Evolutionary conservation across 176 grass and related monocot genomes (phyloP), one percentile per base, ranked within the genome.

Genomic region (Triticum timopheevii): DNA sequence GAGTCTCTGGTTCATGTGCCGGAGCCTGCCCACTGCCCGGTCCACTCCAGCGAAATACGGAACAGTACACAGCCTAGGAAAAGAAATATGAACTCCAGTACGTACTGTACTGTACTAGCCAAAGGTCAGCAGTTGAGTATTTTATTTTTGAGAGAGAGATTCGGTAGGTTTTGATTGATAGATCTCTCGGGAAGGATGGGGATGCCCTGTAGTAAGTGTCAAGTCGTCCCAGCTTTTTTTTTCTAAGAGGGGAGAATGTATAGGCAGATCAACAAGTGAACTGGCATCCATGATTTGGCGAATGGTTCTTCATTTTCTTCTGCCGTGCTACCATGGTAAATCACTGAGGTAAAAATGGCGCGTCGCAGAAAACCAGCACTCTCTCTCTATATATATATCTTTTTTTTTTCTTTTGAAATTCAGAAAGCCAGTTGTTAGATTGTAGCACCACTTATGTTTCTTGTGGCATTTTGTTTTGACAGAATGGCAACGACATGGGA

Each of bases 141-240:
- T 80, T 90, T 47, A 47, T 33, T 3, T 3, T 80, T 90, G 44
- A 33, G 54, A 30, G 39, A 74, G 61, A 87, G 81, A 84, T 80
- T 84, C 58, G 27, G 89, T 75, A 69, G 85, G 67, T 84, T 90
- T 45, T 45, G 44, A 45, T 45, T 87, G 58, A 62, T 78, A 62
- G 33, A 85, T 91, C 69, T 81, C 74, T 30, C 52, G 85, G 24
- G 61, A 76, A 80, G 49, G 84, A 87, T 90, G 54, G 85, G 44
- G 38, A 5, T 61, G 66, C 45, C 50, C 12, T 69, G 67, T 27
- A 16, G 58, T 42, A 44, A 63, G 58, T 68, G 70, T 68, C 69
- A 50, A 40, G 34, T 69, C 77, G 69, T 63, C 15, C 7, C 13
- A 58, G 1, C 19, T 59, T 61, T 47, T 59, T 61, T 47, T 25